These are phyloP conservation scores for Paramecium caudatum DNA, from an alignment of 73 alveolate species.

Conservation along the genomic window DNA sequence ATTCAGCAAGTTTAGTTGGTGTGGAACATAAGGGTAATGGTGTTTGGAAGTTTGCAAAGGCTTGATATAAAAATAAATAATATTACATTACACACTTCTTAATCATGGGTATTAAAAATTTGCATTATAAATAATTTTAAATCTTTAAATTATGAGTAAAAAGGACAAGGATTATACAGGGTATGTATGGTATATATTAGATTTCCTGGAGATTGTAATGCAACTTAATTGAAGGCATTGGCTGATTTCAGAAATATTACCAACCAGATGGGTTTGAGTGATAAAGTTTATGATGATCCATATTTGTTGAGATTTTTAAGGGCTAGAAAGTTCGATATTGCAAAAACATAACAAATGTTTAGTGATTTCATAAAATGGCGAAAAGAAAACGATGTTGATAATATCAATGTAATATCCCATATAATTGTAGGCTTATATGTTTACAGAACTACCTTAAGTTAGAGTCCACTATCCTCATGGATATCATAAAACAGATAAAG, in stretches of 20 bases:
- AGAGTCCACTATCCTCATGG: constrained; percentile 87
- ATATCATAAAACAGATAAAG: constrained; percentile 86
- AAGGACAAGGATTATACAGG: constrained; percentile 71
- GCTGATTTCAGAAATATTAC: constrained; percentile 44
- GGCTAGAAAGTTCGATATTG: constrained; percentile 90
- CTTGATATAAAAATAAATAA: not conserved
- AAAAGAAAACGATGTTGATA: constrained; percentile 79
- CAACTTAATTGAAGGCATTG: constrained; percentile 32
- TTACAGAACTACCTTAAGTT: constrained; percentile 75
- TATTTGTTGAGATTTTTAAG: constrained; percentile 90
- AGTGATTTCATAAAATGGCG: constrained; percentile 85
- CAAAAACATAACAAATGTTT: constrained; percentile 82
- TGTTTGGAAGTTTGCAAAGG: constrained; percentile 39
- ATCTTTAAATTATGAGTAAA: constrained; percentile 61
- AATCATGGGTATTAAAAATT: not conserved
- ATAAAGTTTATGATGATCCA: constrained; percentile 82
- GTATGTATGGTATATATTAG: not conserved
- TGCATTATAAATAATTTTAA: constrained; percentile 33
- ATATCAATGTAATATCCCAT: constrained; percentile 47
- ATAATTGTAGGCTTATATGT: constrained; percentile 54
- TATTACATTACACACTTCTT: not conserved
- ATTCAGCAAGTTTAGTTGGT: constrained; percentile 42
- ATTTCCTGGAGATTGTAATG: constrained; percentile 68
- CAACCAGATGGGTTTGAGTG: not conserved
- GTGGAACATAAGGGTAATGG: constrained; percentile 69